Evolutionary conservation across 441 rosid genomes (phyloP), one percentile per base, ranked within the genome.

Genomic region (Populus hybrid): DNA sequence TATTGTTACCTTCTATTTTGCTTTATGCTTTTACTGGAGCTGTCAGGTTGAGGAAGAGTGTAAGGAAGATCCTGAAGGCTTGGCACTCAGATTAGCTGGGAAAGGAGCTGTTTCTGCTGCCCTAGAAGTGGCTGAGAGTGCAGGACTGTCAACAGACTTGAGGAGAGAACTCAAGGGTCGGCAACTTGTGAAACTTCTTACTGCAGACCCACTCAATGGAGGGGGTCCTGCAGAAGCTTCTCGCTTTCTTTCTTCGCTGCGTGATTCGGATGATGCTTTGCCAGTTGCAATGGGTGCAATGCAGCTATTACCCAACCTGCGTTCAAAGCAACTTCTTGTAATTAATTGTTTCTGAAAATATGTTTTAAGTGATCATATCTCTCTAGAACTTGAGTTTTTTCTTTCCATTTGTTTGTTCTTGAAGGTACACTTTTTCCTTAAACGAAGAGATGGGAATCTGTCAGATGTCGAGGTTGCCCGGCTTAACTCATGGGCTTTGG

Each of bases 201-300:
- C 97, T 74, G 92, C 96, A 74, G 98, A 96, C 80, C 99, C 99
- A 80, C 94, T 96, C 76, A 96, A 83, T 82, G 99, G 99, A 69
- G 99, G 99, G 76, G 99, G 98, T 84, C 99, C 99, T 78, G 97
- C 99, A n/a, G 98, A 96, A 91, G 99, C 99, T 38, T 96, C 99
- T 61, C 94, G 99, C 72, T 96, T 96, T 88, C 89, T 96, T n/a
- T 96, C 99, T 35, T 96, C 98, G 34, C 83, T 96, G 64, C 91
- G 92, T 82, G 97, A 92, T 79, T 91, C 99, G 50, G 90, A 95
- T 82, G 99, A 96, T 88, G 99, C 98, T 71, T 84, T 94, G 78
- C 95, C 97, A 53, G 99, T 96, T 81, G 99, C 94, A 78, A 94
- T 94, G 94, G 98, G 98, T 78, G 99, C 99, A 78, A 96, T 96